Conservation (phyloP, 208 protist species). For the Trypanosoma melophagium region DNA sequence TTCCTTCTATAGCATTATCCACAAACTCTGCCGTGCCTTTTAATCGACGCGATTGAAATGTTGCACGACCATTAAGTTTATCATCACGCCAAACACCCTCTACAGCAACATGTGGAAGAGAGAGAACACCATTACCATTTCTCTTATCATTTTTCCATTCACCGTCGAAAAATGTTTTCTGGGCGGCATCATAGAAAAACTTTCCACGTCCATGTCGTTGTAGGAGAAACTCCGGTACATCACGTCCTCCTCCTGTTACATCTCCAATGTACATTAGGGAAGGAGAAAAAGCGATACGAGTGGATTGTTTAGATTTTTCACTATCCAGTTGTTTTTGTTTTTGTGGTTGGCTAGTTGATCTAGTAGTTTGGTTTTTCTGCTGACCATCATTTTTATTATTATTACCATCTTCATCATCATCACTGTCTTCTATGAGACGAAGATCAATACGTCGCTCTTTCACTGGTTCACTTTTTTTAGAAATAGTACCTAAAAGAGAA, state of each 20-base stretch:
- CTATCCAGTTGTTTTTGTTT: conserved; percentile 1
- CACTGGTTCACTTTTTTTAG: not conserved
- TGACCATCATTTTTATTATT: too few relatives aligned
- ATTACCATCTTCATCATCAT: conserved; percentile 1
- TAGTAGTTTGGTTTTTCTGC: not conserved
- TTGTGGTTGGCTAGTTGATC: not conserved
- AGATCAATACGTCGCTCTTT: conserved; percentile 24
- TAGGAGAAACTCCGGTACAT: conserved; percentile 1
- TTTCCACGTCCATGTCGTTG: conserved; percentile 34
- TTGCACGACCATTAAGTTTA: conserved; percentile 30
- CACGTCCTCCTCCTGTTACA: conserved; percentile 24
- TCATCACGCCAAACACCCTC: conserved; percentile 61
- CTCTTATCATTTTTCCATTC: conserved; percentile 52
- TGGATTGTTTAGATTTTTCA: too few relatives aligned
- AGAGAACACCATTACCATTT: conserved; percentile 49
- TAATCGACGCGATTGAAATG: conserved; percentile 33
- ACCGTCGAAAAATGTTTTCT: conserved; percentile 45
- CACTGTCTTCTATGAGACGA: conserved; percentile 15
- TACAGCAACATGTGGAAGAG: conserved; percentile 40
- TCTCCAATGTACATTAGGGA: conserved; percentile 30
- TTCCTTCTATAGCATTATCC: conserved; percentile 26
- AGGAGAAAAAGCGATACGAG: conserved; percentile 31
- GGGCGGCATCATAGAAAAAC: conserved; percentile 37
- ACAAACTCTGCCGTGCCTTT: conserved; percentile 27
- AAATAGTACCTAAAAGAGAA: conserved; percentile 12